Base-by-base conservation (phyloP, 2,329 filamentous ascomycete species). In the Beauveria bassiana region DNA sequence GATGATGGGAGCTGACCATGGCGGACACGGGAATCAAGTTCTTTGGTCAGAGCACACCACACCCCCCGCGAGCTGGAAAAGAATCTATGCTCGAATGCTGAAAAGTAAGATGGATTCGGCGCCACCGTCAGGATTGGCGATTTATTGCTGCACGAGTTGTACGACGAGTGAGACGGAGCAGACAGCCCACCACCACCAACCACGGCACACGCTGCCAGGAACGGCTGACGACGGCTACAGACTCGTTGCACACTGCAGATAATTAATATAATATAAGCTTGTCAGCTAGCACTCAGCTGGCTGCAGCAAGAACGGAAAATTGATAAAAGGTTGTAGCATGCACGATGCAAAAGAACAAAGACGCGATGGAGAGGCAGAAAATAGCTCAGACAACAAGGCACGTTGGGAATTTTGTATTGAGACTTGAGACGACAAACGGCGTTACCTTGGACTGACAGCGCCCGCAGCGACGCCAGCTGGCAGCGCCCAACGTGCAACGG, bases 231-330 rank as follows among this genome's bases (percentile, higher is more conserved):
- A 47, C 42, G 12, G n/a, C 26, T 34, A 20, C 42, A 45, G 26
- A 6, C 10, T 16, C 5, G 24, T 26, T n/a, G 24, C 12, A 22
- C 50, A 20, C n/a, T 40, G 50, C 50, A 52, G 42, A n/a, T 47
- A 57, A 38, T 47, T 47, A 47, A 57, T 53, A 46, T 46, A 57
- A 38, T 53, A 46, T 46, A 57, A 47, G 54, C 26, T 34, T 45
- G 12, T 47, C 55, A 50, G 55, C 55, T 58, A 49, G 26, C 16
- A 24, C 55, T 58, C 55, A 58, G 55, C 55, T 58, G 18, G 28
- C 55, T 58, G 55, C 45, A 50, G 24, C 7, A 24, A 38, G 5
- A 38, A 38, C 12, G 12, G 16, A 38, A 38, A 38, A 14, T 38
- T 38, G 34, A 14, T 14, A 16, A 38, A 38, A 38, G 34, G 12